A percentile compares a stretch with the other conserved stretches of the same genome.
Conservation (phyloP, 73 alveolate species). For the Stentor coeruleus region DNA sequence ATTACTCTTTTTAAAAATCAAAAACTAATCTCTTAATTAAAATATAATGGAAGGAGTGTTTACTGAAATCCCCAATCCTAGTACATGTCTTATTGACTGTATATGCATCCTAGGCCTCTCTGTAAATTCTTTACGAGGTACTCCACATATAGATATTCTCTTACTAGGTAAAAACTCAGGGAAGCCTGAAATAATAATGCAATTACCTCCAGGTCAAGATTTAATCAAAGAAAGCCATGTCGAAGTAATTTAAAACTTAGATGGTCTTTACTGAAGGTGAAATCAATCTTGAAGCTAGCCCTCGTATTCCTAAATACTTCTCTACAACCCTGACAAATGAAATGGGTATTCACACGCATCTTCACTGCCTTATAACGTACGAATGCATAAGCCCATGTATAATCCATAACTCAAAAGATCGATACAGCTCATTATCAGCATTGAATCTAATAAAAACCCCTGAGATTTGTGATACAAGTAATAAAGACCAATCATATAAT, state of each 20-base stretch:
- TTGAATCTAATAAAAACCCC: not conserved
- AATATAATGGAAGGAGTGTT: slow-evolving; percentile 9
- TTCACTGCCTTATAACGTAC: slow-evolving; percentile 6
- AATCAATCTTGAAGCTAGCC: not conserved
- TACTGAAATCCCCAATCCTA: not conserved
- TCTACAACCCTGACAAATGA: slow-evolving; percentile 20
- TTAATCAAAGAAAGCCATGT: not conserved
- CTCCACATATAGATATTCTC: not conserved
- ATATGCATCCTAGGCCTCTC: slow-evolving; percentile 3
- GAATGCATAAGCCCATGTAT: slow-evolving; percentile 1
- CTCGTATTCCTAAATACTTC: not conserved
- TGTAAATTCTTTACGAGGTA: not conserved
- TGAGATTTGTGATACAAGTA: too few relatives aligned
- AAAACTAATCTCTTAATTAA: too few relatives aligned
- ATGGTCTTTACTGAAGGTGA: not conserved
- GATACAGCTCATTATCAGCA: not conserved
- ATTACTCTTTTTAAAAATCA: too few relatives aligned
- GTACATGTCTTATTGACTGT: not conserved
- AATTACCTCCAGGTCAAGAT: not conserved
- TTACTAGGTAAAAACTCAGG: not conserved
- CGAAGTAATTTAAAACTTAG: not conserved
- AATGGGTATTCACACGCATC: not conserved
- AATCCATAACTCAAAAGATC: not conserved
- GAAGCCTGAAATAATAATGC: not conserved
- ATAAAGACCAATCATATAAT: not conserved